Base-by-base conservation (phyloP, 306 rosid genomes). In the Prunus padus region DNA sequence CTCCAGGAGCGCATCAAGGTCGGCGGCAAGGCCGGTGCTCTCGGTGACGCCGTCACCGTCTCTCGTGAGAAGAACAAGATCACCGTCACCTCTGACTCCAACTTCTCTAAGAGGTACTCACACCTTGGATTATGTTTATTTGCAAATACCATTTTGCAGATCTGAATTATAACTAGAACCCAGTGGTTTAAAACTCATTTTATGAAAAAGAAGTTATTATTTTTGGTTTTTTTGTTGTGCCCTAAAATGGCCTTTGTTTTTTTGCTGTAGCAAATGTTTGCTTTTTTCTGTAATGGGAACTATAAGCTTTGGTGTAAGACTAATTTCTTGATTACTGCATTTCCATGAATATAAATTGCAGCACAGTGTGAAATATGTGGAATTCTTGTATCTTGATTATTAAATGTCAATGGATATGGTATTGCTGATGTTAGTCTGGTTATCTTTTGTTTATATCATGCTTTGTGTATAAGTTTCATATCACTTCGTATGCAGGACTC, bases 1-100 rank as follows among this genome's bases (percentile, higher is more conserved):
- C 97, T 95, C 49, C 98, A 89, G 73, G 99, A 90, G 86, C 85
- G 99, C 80, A 92, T 95, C 75, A 92, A 95, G 84, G 98, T 95
- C 4, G 97, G 97, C 37, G 97, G 98, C 20, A 95, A 95, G 74
- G 98, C 99, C 2, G 92, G 95, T 2, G 92, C 91, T 49, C 86
- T 89, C 6, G 95, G 95, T 2, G 95, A 89, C 37, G 66, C 90
- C 3, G 84, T 89, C 57, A 80, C 86, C 16, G 86, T 89, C 42
- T 76, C 87, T 26, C 88, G 90, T 2, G 88, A 87, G 28, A 89
- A 87, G 84, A 87, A 62, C 95, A 89, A 89, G 87, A 86, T 89
- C 71, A 84, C 95, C 42, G 92, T 89, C 75, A 83, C 87, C 64
- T 86, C 92, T 26, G 96, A 86, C 62, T 78, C 81, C 68, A 87